Percentiles rank a stretch among this genome's conserved stretches.
These are phyloP conservation scores for Ogataea sp. DNA, from an alignment of 805 yeast genomes.

Conservation along the genomic window DNA sequence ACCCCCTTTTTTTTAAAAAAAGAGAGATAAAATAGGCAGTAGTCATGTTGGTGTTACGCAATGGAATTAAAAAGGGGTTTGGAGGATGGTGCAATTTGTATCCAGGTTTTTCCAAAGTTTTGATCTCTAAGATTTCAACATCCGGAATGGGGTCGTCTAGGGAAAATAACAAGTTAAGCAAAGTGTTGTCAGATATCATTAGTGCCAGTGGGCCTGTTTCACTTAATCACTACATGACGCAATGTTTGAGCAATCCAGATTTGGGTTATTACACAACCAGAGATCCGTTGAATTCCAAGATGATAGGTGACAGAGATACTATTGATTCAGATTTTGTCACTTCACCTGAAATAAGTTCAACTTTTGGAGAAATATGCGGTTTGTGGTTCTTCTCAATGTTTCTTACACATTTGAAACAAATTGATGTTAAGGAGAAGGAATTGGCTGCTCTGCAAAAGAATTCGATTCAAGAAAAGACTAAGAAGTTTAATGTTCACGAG, in stretches of 20 bases:
- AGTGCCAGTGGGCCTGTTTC: slow-evolving; percentile 73
- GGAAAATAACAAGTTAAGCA: slow-evolving; percentile 4
- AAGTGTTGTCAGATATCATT: slow-evolving; percentile 38
- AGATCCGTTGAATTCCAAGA: slow-evolving; percentile 45
- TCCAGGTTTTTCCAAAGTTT: too few relatives aligned
- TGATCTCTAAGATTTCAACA: background rate
- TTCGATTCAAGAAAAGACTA: background rate
- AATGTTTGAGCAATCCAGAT: slow-evolving; percentile 70
- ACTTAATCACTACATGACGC: slow-evolving; percentile 67
- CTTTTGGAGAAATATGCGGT: slow-evolving; percentile 82
- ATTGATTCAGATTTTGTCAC: slow-evolving; percentile 68
- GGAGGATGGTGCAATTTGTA: too few relatives aligned
- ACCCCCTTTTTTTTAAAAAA: too few relatives aligned
- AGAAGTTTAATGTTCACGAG: slow-evolving; percentile 14
- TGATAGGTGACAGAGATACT: background rate
- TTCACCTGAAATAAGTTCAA: slow-evolving; percentile 80
- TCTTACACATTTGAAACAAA: slow-evolving; percentile 47
- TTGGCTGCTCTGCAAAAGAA: background rate
- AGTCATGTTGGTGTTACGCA: background rate
- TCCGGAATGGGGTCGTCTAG: background rate
- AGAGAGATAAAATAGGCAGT: too few relatives aligned
- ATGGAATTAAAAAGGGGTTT: background rate
- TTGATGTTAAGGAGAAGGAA: slow-evolving; percentile 7
- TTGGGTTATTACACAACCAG: slow-evolving; percentile 74
- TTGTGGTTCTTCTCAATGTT: slow-evolving; percentile 58